phyloP scores from a whole-genome alignment of 2,329 filamentous ascomycete genomes.

The Monosporascus sp. region DNA sequence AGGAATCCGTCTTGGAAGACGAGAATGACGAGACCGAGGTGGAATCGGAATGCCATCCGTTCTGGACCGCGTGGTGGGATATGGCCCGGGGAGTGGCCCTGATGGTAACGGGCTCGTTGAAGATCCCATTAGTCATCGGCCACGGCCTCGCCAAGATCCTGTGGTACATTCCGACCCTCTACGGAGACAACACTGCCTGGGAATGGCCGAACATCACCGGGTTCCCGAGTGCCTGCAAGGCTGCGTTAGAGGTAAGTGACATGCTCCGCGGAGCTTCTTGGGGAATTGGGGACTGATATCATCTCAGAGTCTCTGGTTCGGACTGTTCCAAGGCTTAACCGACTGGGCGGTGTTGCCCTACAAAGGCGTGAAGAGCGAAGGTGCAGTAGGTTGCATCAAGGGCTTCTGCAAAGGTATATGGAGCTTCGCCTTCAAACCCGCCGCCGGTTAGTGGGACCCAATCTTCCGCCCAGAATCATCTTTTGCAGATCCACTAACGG shows the following conservation, averaged over 20 bases:
- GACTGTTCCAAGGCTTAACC: conserved; percentile 8
- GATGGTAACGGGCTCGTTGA: conserved; percentile 6
- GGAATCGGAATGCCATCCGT: conserved; percentile 14
- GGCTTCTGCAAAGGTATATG: conserved; percentile 6
- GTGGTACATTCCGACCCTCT: conserved; percentile 12
- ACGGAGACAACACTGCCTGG: conserved; percentile 10
- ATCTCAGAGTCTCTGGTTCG: conserved; percentile 8
- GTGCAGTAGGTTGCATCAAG: conserved; percentile 12
- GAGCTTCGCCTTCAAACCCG: conserved; percentile 9
- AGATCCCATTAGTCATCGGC: conserved; percentile 11
- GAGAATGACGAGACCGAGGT: conserved; percentile 7
- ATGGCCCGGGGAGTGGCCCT: conserved; percentile 7
- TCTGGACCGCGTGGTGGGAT: conserved; percentile 14
- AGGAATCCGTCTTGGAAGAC: background rate
- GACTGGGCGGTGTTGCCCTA: conserved; percentile 14
- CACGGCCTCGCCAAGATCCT: conserved; percentile 13
- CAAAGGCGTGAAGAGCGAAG: conserved; percentile 9
- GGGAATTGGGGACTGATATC: background rate
- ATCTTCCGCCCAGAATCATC: background rate
- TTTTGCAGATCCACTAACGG: conserved; percentile 3
- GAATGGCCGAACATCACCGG: conserved; percentile 14
- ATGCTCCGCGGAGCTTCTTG: background rate
- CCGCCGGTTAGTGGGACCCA: conserved; percentile 8
- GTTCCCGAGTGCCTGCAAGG: conserved; percentile 9
- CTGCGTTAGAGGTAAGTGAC: conserved; percentile 5